These are phyloP conservation scores for Chionographis japonica DNA, from an alignment of 106 monocot genomes.

Conservation along the genomic window DNA sequence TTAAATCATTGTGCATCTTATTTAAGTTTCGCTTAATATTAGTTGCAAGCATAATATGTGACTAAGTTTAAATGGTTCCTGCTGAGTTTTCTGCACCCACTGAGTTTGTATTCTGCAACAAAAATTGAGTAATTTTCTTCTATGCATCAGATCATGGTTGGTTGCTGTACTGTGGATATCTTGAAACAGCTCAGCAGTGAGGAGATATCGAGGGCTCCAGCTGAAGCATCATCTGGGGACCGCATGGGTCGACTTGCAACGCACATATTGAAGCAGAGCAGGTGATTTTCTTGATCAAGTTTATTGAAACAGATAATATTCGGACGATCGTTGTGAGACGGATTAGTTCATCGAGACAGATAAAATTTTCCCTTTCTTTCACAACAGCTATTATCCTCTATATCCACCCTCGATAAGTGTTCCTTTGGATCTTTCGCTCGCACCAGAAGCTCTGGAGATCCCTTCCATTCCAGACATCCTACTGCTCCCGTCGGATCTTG, in stretches of 20 bases:
- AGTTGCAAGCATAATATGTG: too few species aligned
- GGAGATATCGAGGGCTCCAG: constrained; percentile 69
- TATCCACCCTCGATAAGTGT: constrained; percentile 68
- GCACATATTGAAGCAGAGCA: constrained; percentile 71
- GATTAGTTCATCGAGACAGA: too few species aligned
- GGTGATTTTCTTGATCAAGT: constrained; percentile 25
- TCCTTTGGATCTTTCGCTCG: constrained; percentile 81
- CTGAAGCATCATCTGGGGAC: constrained; percentile 42
- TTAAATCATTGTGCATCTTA: too few species aligned
- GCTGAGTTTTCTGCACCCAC: too few species aligned
- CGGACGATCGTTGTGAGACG: too few species aligned
- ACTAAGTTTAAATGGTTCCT: too few species aligned
- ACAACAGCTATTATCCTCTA: constrained; percentile 79
- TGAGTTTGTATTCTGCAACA: too few species aligned
- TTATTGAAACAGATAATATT: too few species aligned
- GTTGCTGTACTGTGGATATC: constrained; percentile 77
- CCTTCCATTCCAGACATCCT: constrained; percentile 55
- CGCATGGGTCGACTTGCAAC: constrained; percentile 71
- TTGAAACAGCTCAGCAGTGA: constrained; percentile 93
- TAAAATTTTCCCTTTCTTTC: not conserved
- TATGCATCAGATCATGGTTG: constrained; percentile 59
- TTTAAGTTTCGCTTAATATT: too few species aligned
- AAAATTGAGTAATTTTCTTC: not conserved
- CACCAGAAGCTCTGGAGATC: constrained; percentile 80
- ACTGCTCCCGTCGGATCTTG: constrained; percentile 87